A percentile compares a stretch with the other conserved stretches of the same genome.
Conservation (phyloP, 208 protist genomes). For the Trypanosomatidae sp. region DNA sequence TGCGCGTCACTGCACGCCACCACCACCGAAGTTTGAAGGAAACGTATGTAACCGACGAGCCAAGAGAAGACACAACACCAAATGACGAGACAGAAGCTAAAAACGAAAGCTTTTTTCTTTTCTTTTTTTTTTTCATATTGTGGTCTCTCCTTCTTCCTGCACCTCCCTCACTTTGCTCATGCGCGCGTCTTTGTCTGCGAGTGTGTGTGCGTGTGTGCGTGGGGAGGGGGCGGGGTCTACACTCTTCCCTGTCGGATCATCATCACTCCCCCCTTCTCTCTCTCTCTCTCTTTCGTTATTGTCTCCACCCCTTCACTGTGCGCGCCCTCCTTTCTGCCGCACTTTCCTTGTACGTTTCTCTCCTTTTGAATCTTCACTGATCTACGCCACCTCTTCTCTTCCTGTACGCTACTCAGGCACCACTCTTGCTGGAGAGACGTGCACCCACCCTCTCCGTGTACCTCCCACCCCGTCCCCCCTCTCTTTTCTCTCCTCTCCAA, state of each 20-base stretch:
- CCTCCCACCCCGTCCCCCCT: not conserved
- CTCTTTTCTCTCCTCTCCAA: too few species aligned
- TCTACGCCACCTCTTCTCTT: too few species aligned
- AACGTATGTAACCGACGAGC: not conserved
- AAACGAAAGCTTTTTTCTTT: not conserved
- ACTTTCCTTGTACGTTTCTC: too few species aligned
- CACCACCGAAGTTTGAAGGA: not conserved
- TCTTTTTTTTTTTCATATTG: not conserved
- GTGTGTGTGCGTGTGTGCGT: not conserved
- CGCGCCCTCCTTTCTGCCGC: not conserved
- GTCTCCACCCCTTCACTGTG: not conserved
- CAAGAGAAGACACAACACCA: too few species aligned
- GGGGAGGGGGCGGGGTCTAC: not conserved
- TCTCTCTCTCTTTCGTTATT: slow-evolving; percentile 14
- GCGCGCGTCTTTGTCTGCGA: not conserved
- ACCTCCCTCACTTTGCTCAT: not conserved
- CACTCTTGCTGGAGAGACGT: too few species aligned
- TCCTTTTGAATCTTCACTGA: too few species aligned
- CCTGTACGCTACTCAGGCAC: too few species aligned
- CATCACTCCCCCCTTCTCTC: not conserved
- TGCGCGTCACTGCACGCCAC: not conserved
- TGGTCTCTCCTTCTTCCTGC: not conserved
- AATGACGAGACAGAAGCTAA: not conserved
- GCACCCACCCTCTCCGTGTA: not conserved
- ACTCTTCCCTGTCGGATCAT: not conserved